Percentiles rank a stretch among this genome's conserved stretches.
phyloP scores from a whole-genome alignment of 2,329 filamentous ascomycete species.

The Cercospora beticola region DNA sequence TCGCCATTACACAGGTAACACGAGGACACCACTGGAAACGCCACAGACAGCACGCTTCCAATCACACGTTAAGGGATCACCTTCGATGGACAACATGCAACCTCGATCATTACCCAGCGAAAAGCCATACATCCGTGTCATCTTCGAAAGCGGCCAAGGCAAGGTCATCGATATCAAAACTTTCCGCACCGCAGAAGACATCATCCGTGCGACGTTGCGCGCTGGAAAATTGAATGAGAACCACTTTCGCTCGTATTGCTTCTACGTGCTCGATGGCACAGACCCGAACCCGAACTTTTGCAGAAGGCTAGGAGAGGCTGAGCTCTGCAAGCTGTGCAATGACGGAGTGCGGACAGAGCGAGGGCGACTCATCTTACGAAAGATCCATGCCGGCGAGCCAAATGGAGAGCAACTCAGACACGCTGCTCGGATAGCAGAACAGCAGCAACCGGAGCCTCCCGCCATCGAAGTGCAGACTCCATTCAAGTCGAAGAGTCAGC shows the following conservation, averaged over 20 bases:
- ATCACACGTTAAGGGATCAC: constrained; percentile 74
- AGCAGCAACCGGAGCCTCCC: constrained; percentile 62
- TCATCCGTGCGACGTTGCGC: constrained; percentile 82
- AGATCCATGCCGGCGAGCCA: constrained; percentile 89
- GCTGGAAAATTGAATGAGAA: constrained; percentile 88
- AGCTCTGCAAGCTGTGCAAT: constrained; percentile 87
- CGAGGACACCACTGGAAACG: constrained; percentile 60
- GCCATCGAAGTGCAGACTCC: constrained; percentile 59
- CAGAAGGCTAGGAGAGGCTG: constrained; percentile 78
- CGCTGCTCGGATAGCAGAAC: constrained; percentile 83
- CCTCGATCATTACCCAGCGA: constrained; percentile 66
- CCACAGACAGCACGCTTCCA: constrained; percentile 62
- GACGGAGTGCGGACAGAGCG: constrained; percentile 82
- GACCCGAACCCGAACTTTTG: constrained; percentile 81
- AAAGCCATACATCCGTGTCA: constrained; percentile 87
- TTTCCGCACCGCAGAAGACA: constrained; percentile 87
- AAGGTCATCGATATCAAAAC: constrained; percentile 92
- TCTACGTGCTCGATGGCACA: constrained; percentile 84
- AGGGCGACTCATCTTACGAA: constrained; percentile 84
- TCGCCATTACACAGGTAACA: constrained; percentile 35
- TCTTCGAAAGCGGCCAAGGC: constrained; percentile 85
- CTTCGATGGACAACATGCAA: constrained; percentile 80
- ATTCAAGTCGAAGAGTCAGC: constrained; percentile 72
- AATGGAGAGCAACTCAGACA: constrained; percentile 81
- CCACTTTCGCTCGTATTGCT: constrained; percentile 93